Evolutionary conservation across 2,329 filamentous ascomycete genomes (phyloP).

Genomic region (Thermochaetoides dissita): DNA sequence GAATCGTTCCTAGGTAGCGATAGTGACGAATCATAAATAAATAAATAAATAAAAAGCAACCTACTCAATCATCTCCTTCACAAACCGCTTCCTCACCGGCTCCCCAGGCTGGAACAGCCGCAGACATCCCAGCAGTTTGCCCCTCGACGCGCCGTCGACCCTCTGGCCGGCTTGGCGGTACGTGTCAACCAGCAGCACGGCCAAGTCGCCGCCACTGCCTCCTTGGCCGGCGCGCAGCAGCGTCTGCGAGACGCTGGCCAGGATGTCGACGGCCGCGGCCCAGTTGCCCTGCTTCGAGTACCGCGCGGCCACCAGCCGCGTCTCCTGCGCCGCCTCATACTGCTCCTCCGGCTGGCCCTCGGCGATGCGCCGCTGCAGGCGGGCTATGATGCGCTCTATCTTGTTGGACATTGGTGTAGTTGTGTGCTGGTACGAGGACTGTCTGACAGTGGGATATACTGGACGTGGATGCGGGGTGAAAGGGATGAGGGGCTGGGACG

Average conservation of each 20-base stretch:
- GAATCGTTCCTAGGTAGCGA: too few species aligned
- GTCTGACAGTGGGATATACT: too few species aligned
- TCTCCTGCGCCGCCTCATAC: constrained; percentile 97
- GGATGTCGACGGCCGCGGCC: constrained; percentile 70
- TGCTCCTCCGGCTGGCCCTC: constrained; percentile 24
- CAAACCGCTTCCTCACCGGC: constrained; percentile 84
- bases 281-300: constrained; percentile 85
- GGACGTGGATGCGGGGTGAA: too few species aligned
- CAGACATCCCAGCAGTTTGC: constrained; percentile 62
- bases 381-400: constrained; percentile 43
- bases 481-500: too few species aligned
- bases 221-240: constrained; percentile 87
- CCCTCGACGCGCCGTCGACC: constrained; percentile 61
- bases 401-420: constrained; percentile 23
- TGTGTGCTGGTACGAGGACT: neutral
- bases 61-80: constrained; percentile 67
- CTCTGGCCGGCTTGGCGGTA: constrained; percentile 75
- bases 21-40: neutral
- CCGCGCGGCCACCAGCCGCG: constrained; percentile 83
- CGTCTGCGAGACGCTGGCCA: constrained; percentile 70
- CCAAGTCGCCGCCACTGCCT: constrained; percentile 81
- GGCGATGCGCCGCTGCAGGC: constrained; percentile 72
- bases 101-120: constrained; percentile 70
- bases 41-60: constrained; percentile 17
- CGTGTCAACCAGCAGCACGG: constrained; percentile 75